Percentiles rank a stretch among this genome's conserved stretches.
phyloP scores from a whole-genome alignment of 2,329 filamentous ascomycete species.

The Venturia aucupariae region DNA sequence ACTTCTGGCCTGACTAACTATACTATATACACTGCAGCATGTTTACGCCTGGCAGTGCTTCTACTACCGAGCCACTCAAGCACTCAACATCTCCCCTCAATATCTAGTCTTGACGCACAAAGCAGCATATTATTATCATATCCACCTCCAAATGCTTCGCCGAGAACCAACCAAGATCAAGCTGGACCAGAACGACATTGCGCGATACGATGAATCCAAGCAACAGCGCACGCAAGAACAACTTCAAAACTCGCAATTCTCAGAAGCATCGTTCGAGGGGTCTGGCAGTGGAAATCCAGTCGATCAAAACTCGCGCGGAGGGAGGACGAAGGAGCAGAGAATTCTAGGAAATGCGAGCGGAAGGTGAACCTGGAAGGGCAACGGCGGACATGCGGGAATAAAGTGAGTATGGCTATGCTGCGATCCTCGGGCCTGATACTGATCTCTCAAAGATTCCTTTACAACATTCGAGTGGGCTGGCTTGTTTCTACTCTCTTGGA shows the following conservation, averaged over 20 bases:
- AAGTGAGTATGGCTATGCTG: not conserved
- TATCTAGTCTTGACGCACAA: not conserved
- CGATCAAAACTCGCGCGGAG: not conserved
- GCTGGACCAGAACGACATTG: slow-evolving; percentile 4
- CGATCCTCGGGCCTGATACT: not conserved
- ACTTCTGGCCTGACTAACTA: too few relatives aligned
- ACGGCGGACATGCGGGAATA: not conserved
- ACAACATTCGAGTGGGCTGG: not conserved
- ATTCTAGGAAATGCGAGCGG: not conserved
- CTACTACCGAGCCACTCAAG: not conserved
- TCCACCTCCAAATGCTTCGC: not conserved
- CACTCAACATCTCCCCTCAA: not conserved
- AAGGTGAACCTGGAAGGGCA: not conserved
- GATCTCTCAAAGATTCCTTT: not conserved
- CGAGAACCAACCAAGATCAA: slow-evolving; percentile 5
- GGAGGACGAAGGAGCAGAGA: slow-evolving; percentile 5
- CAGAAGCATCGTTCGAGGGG: not conserved
- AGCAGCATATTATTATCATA: not conserved
- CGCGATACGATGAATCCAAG: slow-evolving; percentile 7
- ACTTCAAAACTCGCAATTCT: not conserved
- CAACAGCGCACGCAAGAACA: not conserved
- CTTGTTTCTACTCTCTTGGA: not conserved
- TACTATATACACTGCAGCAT: too few relatives aligned
- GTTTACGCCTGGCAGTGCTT: too few relatives aligned
- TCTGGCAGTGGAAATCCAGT: not conserved